phyloP scores from a whole-genome alignment of 2,329 filamentous ascomycete genomes.

The Magnaporthales sp. region DNA sequence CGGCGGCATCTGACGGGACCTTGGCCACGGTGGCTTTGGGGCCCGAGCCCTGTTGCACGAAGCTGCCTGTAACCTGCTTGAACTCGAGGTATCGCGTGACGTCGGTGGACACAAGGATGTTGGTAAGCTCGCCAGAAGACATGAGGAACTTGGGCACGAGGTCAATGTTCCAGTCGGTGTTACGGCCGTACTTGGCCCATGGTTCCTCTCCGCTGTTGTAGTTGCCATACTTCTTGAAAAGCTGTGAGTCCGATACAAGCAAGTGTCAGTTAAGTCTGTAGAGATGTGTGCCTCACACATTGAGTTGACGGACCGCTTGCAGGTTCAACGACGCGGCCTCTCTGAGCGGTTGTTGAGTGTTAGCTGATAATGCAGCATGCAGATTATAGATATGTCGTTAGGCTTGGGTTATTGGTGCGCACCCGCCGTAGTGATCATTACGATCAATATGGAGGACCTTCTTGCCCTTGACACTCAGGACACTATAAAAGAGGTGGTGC shows the following conservation, averaged over 20 bases:
- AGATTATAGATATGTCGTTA: background rate
- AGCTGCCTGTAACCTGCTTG: slow-evolving; percentile 92
- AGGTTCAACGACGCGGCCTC: slow-evolving; percentile 97
- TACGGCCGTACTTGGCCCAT: slow-evolving; percentile 94
- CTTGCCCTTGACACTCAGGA: slow-evolving; percentile 96
- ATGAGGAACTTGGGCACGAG: slow-evolving; percentile 97
- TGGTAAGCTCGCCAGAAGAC: slow-evolving; percentile 96
- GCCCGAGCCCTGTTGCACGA: slow-evolving; percentile 81
- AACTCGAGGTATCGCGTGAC: slow-evolving; percentile 85
- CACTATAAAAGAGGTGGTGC: slow-evolving; percentile 39
- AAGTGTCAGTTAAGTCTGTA: slow-evolving; percentile 2
- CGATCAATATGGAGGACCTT: slow-evolving; percentile 98
- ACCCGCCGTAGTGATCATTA: slow-evolving; percentile 98
- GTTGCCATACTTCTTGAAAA: slow-evolving; percentile 96
- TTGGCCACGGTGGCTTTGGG: slow-evolving; percentile 87
- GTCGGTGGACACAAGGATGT: slow-evolving; percentile 95
- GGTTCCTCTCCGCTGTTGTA: slow-evolving; percentile 71
- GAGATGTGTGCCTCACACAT: slow-evolving; percentile 10
- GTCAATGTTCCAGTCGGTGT: slow-evolving; percentile 99
- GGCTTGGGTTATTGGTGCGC: slow-evolving; percentile 23
- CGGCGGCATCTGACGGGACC: slow-evolving; percentile 85
- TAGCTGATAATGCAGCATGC: background rate
- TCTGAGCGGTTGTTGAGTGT: slow-evolving; percentile 33
- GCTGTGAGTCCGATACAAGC: slow-evolving; percentile 36
- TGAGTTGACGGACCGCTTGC: slow-evolving; percentile 54